Conservation (phyloP, 345 rosid genomes). For the Eucalyptus sideroxylon region DNA sequence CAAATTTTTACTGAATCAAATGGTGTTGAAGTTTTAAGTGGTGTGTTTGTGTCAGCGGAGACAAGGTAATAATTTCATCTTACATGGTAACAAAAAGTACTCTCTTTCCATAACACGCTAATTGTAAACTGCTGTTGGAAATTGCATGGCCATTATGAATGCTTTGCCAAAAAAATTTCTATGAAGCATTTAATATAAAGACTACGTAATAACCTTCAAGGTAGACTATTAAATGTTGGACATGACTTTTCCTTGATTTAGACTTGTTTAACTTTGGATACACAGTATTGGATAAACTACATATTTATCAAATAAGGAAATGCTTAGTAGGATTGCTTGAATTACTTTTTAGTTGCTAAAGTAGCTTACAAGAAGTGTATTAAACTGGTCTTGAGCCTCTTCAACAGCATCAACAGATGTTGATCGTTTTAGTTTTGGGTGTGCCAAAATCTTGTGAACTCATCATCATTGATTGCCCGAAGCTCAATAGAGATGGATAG, state of each 20-base stretch:
- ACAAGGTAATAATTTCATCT: too few species aligned
- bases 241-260: not conserved
- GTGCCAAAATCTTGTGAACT: too few species aligned
- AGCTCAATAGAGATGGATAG: too few species aligned
- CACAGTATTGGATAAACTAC: not conserved
- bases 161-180: not conserved
- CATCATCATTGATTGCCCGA: too few species aligned
- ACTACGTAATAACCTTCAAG: not conserved
- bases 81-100: not conserved
- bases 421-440: accelerated
- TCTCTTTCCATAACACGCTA: not conserved
- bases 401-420: accelerated
- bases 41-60: too few species aligned
- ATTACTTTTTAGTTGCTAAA: not conserved
- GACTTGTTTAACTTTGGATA: not conserved
- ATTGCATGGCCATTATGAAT: not conserved
- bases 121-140: not conserved
- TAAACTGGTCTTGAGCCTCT: not conserved
- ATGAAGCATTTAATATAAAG: not conserved
- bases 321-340: accelerated
- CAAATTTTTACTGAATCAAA: too few species aligned
- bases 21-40: too few species aligned
- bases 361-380: not conserved
- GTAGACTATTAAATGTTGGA: not conserved
- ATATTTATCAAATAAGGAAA: too few species aligned